These are phyloP conservation scores for Letharia columbiana DNA, from an alignment of 495 filamentous ascomycete species.

Conservation along the genomic window DNA sequence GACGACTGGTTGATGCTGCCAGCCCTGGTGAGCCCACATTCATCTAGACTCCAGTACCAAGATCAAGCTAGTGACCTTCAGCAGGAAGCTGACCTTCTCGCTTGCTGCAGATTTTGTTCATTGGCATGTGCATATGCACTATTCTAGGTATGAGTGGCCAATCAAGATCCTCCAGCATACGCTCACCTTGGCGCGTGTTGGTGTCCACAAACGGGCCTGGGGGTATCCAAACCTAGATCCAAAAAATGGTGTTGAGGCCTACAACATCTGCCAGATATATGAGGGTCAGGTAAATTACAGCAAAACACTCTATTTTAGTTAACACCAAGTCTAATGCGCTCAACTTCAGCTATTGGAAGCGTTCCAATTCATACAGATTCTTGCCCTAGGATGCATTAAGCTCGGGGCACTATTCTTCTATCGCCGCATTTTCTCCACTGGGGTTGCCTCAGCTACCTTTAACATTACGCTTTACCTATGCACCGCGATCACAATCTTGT, in stretches of 20 bases:
- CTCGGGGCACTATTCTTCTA: background rate
- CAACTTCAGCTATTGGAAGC: background rate
- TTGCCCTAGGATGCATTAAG: background rate
- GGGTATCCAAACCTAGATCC: background rate
- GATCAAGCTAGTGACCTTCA: background rate
- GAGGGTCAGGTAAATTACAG: background rate
- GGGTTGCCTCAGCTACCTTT: background rate
- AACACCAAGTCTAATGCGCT: background rate
- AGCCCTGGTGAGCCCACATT: conserved; percentile 1
- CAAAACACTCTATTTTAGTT: background rate
- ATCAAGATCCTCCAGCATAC: background rate
- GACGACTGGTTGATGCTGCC: conserved; percentile 9
- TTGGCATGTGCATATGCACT: background rate
- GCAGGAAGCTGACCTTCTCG: background rate
- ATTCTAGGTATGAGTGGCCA: background rate
- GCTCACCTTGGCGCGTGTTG: background rate
- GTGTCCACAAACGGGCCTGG: background rate
- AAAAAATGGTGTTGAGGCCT: background rate
- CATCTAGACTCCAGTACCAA: background rate
- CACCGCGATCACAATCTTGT: background rate
- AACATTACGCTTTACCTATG: background rate
- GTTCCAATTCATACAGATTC: conserved; percentile 1
- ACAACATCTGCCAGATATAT: background rate
- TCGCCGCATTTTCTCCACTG: background rate
- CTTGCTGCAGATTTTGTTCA: background rate